Evolutionary conservation across 1,284 basidiomycete genomes (phyloP).

Genomic region (Apiotrichum siamense): DNA sequence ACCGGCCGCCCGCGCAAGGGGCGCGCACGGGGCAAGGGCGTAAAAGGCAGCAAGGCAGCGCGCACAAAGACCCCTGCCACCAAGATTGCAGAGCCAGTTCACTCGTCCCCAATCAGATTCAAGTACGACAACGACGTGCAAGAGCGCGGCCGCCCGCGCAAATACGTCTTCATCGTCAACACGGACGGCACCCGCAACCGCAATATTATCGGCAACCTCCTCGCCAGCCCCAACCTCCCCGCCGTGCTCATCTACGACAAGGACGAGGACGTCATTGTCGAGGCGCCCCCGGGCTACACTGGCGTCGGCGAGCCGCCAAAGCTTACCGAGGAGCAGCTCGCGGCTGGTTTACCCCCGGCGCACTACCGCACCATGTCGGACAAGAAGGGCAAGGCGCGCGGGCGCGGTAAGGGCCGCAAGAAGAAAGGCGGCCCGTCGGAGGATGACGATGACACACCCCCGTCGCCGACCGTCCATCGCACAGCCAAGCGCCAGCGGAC

Average conservation of each 20-base stretch:
- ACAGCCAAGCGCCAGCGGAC: background rate
- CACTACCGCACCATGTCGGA: conserved; percentile 18
- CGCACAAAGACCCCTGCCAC: no score
- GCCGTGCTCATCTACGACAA: conserved; percentile 29
- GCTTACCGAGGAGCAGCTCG: conserved; percentile 17
- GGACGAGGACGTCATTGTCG: conserved; percentile 22
- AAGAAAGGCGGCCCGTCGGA: conserved; percentile 6
- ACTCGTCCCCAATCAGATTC: background rate
- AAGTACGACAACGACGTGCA: conserved; percentile 29
- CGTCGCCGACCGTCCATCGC: background rate
- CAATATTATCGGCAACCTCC: conserved; percentile 24
- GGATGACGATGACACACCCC: conserved; percentile 1
- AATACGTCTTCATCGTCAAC: conserved; percentile 39
- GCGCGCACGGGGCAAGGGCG: background rate
- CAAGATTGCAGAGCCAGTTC: background rate
- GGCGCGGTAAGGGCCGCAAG: background rate
- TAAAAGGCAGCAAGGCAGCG: background rate
- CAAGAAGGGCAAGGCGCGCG: conserved; percentile 1
- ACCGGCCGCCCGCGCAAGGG: background rate
- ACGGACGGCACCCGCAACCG: conserved; percentile 30
- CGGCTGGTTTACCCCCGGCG: conserved; percentile 19
- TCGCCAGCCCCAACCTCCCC: conserved; percentile 22
- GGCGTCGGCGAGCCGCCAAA: conserved; percentile 30
- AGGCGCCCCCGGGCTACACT: conserved; percentile 23
- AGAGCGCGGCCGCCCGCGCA: conserved; percentile 37